Conservation (phyloP, 1,284 basidiomycete species). For the Ustilago nuda region DNA sequence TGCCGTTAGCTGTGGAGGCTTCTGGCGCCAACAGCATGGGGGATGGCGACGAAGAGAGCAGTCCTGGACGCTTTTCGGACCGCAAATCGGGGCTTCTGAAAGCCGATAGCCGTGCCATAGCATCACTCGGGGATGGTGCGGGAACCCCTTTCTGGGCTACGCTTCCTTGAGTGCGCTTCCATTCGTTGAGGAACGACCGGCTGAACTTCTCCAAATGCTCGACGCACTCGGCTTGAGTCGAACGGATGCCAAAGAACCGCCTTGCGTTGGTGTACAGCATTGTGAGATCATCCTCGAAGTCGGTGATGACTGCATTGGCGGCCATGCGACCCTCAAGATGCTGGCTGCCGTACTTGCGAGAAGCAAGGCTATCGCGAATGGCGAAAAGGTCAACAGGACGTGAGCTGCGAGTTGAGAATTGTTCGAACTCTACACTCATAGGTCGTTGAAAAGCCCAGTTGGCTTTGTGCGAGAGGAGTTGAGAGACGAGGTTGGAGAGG, state of each 20-base stretch:
- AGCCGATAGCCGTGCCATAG: constrained; percentile 10
- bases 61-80: constrained; percentile 20
- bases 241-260: constrained; percentile 39
- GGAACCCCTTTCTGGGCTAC: constrained; percentile 11
- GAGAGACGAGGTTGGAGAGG: constrained; percentile 42
- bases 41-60: constrained; percentile 23
- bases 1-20: neutral
- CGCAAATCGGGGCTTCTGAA: constrained; percentile 31
- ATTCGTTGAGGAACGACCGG: constrained; percentile 42
- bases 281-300: constrained; percentile 49
- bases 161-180: constrained; percentile 37
- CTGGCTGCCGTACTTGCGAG: constrained; percentile 43
- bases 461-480: constrained; percentile 47
- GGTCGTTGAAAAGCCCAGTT: constrained; percentile 46
- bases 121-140: constrained; percentile 8
- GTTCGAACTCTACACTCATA: constrained; percentile 42
- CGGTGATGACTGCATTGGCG: constrained; percentile 47
- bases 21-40: constrained; percentile 21
- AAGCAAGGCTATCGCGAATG: constrained; percentile 39
- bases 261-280: constrained; percentile 44
- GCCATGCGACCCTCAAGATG: constrained; percentile 39
- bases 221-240: constrained; percentile 47
- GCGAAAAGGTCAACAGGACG: constrained; percentile 47
- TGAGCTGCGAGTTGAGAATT: constrained; percentile 43
- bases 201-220: constrained; percentile 52